Percentiles rank a stretch among this genome's conserved stretches.
Conservation (phyloP, 2,329 filamentous ascomycete species). For the Raffaelea albimanens region DNA sequence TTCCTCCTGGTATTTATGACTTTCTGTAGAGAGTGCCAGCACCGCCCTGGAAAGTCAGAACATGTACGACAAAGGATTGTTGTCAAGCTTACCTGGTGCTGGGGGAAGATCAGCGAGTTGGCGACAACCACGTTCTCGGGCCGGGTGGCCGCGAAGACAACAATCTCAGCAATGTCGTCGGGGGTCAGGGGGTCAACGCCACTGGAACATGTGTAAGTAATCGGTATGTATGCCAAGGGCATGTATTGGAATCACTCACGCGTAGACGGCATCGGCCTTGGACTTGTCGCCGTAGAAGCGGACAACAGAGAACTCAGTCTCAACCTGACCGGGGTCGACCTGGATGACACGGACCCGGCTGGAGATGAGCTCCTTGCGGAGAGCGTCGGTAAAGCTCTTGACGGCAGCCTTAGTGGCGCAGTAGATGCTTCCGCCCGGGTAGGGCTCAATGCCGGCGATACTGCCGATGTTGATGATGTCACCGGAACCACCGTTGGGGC, state of each 20-base stretch:
- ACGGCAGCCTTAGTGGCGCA: constrained; percentile 89
- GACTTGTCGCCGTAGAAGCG: constrained; percentile 80
- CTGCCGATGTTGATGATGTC: constrained; percentile 94
- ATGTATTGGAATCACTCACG: constrained; percentile 41
- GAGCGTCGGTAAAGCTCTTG: constrained; percentile 69
- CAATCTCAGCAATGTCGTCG: constrained; percentile 82
- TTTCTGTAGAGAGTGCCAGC: constrained; percentile 9
- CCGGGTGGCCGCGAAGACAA: constrained; percentile 76
- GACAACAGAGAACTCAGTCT: constrained; percentile 87
- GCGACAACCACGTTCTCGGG: constrained; percentile 87
- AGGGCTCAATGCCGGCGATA: constrained; percentile 82
- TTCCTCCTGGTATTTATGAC: neutral
- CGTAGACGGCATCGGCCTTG: constrained; percentile 86
- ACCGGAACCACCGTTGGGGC: constrained; percentile 64
- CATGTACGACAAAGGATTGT: neutral
- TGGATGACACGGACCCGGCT: constrained; percentile 77
- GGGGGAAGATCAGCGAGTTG: constrained; percentile 79
- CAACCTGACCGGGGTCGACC: constrained; percentile 85
- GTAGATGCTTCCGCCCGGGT: constrained; percentile 81
- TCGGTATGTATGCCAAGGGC: neutral
- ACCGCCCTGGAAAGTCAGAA: constrained; percentile 8
- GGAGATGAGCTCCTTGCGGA: constrained; percentile 75
- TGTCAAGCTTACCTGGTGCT: constrained; percentile 55
- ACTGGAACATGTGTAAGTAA: constrained; percentile 27
- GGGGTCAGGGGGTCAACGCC: constrained; percentile 76